These are phyloP conservation scores for Prunus padus DNA, from an alignment of 306 rosid genomes.

Conservation along the genomic window DNA sequence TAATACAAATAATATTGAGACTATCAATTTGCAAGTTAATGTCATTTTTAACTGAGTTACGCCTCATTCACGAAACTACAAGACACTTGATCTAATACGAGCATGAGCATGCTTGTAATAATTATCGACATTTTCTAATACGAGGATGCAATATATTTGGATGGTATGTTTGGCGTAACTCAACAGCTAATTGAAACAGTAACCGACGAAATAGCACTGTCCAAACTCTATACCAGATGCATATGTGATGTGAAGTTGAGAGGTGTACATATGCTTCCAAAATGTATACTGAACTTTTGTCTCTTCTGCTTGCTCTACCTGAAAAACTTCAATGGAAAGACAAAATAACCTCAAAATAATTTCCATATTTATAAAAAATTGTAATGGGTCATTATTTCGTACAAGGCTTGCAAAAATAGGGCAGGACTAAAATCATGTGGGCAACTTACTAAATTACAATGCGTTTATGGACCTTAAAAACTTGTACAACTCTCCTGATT, in stretches of 20 bases:
- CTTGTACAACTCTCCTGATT: neutral
- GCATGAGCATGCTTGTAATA: no score
- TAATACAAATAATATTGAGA: no score
- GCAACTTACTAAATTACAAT: neutral
- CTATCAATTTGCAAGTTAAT: no score
- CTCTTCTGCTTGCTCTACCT: neutral
- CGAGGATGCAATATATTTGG: neutral
- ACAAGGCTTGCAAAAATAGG: conserved; percentile 7
- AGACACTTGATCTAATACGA: no score
- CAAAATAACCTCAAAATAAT: neutral
- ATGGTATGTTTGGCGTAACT: conserved; percentile 8
- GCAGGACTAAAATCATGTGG: conserved; percentile 3
- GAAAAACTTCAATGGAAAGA: neutral
- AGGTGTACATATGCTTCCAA: neutral
- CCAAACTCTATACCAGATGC: neutral
- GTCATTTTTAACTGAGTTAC: no score
- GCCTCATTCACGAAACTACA: no score
- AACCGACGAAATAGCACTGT: neutral
- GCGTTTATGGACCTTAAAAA: neutral
- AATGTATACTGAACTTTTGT: neutral
- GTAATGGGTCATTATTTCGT: conserved; percentile 12
- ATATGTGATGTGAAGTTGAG: neutral
- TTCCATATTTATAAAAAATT: neutral
- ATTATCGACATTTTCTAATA: no score
- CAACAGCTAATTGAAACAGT: conserved; percentile 14